Conservation (phyloP, 495 filamentous ascomycete genomes). For the Aspergillus avenaceus region DNA sequence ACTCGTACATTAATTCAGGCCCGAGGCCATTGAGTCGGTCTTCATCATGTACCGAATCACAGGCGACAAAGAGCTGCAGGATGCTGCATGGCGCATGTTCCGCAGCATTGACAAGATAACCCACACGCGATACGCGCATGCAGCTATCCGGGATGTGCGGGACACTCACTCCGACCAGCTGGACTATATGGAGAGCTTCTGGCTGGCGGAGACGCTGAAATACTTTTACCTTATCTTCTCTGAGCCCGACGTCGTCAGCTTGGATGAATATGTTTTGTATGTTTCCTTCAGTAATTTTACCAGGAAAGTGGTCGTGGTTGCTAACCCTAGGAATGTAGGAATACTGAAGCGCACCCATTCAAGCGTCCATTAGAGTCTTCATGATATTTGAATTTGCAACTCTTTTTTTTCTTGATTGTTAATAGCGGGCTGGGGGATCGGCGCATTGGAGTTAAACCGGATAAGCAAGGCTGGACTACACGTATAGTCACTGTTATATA, state of each 20-base stretch:
- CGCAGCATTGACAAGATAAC: slow-evolving; percentile 56
- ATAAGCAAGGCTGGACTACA: background rate
- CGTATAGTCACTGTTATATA: no score
- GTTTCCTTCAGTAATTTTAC: slow-evolving; percentile 9
- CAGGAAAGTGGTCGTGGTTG: background rate
- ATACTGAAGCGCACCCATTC: slow-evolving; percentile 76
- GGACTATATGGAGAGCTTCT: slow-evolving; percentile 56
- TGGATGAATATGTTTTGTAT: slow-evolving; percentile 67
- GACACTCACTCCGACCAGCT: slow-evolving; percentile 23
- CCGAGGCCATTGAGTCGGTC: slow-evolving; percentile 68
- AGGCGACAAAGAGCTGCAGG: slow-evolving; percentile 59
- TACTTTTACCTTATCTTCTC: slow-evolving; percentile 91
- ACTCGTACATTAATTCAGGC: slow-evolving; percentile 28
- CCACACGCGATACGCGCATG: slow-evolving; percentile 53
- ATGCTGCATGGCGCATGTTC: slow-evolving; percentile 78
- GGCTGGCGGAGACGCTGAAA: slow-evolving; percentile 79
- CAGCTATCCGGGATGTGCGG: slow-evolving; percentile 57
- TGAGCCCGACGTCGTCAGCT: slow-evolving; percentile 59
- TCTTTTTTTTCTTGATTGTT: background rate
- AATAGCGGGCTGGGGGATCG: background rate
- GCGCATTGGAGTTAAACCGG: background rate
- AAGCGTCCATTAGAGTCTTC: slow-evolving; percentile 36
- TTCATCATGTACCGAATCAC: slow-evolving; percentile 76
- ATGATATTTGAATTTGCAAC: background rate
- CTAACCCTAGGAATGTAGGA: slow-evolving; percentile 35